These are phyloP conservation scores for Kalmusia sp. DNA, from an alignment of 2,329 filamentous ascomycete species.

Conservation along the genomic window DNA sequence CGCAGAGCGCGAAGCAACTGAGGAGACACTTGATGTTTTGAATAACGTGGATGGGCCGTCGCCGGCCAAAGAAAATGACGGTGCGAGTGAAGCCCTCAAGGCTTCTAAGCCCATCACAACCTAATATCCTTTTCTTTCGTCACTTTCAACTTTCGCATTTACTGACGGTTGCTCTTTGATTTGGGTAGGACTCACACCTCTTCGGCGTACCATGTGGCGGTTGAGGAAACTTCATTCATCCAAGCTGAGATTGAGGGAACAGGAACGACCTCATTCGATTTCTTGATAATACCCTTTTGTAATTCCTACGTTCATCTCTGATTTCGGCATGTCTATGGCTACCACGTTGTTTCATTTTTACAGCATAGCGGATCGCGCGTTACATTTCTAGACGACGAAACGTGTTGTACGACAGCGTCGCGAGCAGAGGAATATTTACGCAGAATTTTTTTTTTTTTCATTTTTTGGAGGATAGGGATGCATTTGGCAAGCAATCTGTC, in stretches of 20 bases:
- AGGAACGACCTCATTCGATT: conserved; percentile 35
- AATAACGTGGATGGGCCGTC: conserved; percentile 17
- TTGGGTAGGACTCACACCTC: conserved; percentile 40
- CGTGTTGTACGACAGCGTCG: conserved; percentile 21
- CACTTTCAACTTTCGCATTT: conserved; percentile 23
- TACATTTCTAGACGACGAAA: conserved; percentile 19
- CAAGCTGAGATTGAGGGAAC: conserved; percentile 25
- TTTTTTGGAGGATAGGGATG: conserved; percentile 10
- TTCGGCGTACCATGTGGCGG: conserved; percentile 43
- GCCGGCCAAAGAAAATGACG: conserved; percentile 35
- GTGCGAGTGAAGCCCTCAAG: conserved; percentile 38
- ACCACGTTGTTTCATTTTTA: conserved; percentile 10
- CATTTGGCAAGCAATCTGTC: conserved; percentile 15
- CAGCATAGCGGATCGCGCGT: conserved; percentile 3
- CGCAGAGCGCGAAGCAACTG: conserved; percentile 42
- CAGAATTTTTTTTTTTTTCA: conserved; percentile 6
- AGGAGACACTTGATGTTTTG: conserved; percentile 21
- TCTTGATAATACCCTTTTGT: conserved; percentile 34
- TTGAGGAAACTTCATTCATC: conserved; percentile 47
- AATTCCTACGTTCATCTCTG: conserved; percentile 24
- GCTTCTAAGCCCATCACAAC: conserved; percentile 32
- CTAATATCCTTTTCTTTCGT: conserved; percentile 20
- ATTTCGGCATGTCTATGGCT: conserved; percentile 17
- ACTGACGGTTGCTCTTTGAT: conserved; percentile 35
- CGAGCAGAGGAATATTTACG: background rate